phyloP scores from a whole-genome alignment of 2,329 filamentous ascomycete genomes.

The Trichoderma sp. region DNA sequence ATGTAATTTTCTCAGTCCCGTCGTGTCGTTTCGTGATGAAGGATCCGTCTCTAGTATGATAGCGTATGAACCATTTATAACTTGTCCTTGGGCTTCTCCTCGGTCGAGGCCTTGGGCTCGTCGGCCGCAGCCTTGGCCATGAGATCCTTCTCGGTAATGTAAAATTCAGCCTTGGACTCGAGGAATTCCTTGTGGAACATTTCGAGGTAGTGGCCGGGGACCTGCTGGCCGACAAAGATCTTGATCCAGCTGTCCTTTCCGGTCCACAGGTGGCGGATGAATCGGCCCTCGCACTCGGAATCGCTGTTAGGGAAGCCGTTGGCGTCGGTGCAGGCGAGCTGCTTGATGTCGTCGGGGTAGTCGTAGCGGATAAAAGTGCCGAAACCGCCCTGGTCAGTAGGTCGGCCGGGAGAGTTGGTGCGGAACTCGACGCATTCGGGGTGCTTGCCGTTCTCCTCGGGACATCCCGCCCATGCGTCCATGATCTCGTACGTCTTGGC shows the following conservation, averaged over 20 bases:
- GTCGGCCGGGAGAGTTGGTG: conserved; percentile 39
- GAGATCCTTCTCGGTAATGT: conserved; percentile 41
- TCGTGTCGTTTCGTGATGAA: background rate
- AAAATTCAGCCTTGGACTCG: conserved; percentile 39
- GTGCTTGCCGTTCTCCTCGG: conserved; percentile 42
- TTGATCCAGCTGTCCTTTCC: conserved; percentile 45
- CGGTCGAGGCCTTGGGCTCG: too few species aligned
- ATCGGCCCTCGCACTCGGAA: conserved; percentile 43
- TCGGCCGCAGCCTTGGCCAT: conserved; percentile 29
- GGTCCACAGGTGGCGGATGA: conserved; percentile 49
- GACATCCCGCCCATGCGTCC: conserved; percentile 50
- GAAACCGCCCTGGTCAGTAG: conserved; percentile 48
- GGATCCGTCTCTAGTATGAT: background rate
- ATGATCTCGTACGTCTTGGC: conserved; percentile 50
- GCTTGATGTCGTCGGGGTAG: conserved; percentile 43
- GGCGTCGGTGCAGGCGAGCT: conserved; percentile 46
- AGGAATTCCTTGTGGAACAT: conserved; percentile 42
- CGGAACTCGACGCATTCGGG: conserved; percentile 45
- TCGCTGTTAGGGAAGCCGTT: conserved; percentile 46
- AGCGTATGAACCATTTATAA: background rate
- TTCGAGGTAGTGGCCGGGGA: conserved; percentile 41
- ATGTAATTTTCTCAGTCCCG: conserved; percentile 3
- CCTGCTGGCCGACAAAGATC: conserved; percentile 41
- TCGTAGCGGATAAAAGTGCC: conserved; percentile 48
- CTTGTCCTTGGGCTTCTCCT: background rate